A percentile compares a stretch with the other conserved stretches of the same genome.
These are phyloP conservation scores for Ophiostoma pallidulum DNA, from an alignment of 2,329 filamentous ascomycete genomes.

Conservation along the genomic window DNA sequence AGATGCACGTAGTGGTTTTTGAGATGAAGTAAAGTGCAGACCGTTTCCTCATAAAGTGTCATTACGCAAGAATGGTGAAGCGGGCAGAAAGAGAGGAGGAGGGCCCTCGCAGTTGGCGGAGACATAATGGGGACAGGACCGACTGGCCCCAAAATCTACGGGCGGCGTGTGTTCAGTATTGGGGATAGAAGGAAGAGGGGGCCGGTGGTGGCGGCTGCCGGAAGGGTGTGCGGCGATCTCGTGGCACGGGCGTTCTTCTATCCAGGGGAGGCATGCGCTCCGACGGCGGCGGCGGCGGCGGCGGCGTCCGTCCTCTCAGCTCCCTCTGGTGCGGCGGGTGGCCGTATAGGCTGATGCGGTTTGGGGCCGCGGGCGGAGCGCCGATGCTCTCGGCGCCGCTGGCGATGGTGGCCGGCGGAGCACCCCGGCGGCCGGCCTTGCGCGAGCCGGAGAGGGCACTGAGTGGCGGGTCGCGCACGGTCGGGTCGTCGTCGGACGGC, in stretches of 20 bases:
- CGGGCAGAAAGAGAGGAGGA: neutral
- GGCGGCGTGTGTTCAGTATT: conserved; percentile 4
- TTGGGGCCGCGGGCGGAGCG: neutral
- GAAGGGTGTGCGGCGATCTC: conserved; percentile 10
- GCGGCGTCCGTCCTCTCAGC: conserved; percentile 14
- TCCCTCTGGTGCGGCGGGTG: conserved; percentile 13
- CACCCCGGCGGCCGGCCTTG: conserved; percentile 35
- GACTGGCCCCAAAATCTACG: too few relatives aligned
- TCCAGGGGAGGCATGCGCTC: conserved; percentile 11
- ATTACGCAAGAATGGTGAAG: neutral
- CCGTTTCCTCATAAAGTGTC: too few relatives aligned
- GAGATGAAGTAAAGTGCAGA: neutral
- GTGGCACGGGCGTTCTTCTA: conserved; percentile 12
- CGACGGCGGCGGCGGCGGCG: conserved; percentile 10
- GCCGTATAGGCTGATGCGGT: conserved; percentile 2
- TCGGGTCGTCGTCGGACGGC: conserved; percentile 51
- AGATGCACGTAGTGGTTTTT: neutral
- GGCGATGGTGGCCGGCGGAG: conserved; percentile 20
- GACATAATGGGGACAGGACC: too few relatives aligned
- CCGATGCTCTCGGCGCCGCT: conserved; percentile 6
- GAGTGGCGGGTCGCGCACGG: conserved; percentile 51
- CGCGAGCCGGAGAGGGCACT: conserved; percentile 41
- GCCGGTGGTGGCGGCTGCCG: conserved; percentile 13
- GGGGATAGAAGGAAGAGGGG: conserved; percentile 11
- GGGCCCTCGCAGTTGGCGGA: too few relatives aligned